Conservation (phyloP, 176 grass and related monocot species). For the Areca catechu region DNA sequence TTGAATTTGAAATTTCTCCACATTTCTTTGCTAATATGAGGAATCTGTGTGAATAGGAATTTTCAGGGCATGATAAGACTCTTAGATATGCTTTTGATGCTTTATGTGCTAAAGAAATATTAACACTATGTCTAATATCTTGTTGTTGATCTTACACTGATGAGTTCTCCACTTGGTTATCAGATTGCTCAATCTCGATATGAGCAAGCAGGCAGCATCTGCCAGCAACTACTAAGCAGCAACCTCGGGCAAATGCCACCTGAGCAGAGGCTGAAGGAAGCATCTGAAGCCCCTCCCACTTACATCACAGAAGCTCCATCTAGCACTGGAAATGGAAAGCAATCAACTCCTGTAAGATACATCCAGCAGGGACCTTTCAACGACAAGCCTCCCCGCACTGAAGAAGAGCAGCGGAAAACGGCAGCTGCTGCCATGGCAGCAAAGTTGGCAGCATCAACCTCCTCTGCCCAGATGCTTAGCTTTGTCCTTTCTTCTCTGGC, state of each 20-base stretch:
- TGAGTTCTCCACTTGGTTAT: background rate
- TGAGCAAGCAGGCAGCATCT: slow-evolving; percentile 40
- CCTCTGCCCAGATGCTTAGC: slow-evolving; percentile 15
- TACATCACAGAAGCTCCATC: slow-evolving; percentile 23
- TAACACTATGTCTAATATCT: no score
- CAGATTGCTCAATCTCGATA: slow-evolving; percentile 52
- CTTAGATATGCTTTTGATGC: no score
- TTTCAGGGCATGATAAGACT: no score
- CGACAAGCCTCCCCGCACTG: background rate
- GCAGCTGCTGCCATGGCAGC: background rate
- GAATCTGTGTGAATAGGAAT: no score
- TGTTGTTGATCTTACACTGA: no score
- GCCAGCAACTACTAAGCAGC: slow-evolving; percentile 21
- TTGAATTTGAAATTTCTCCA: no score
- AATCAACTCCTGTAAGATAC: slow-evolving; percentile 24
- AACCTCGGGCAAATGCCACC: slow-evolving; percentile 16
- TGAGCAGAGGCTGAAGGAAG: slow-evolving; percentile 16
- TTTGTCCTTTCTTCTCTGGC: slow-evolving; percentile 8
- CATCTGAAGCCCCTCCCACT: slow-evolving; percentile 11
- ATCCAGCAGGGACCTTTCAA: slow-evolving; percentile 10
- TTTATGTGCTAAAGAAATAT: no score
- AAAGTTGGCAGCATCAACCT: slow-evolving; percentile 6
- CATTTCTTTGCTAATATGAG: no score
- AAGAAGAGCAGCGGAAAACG: background rate
- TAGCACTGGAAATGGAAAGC: slow-evolving; percentile 28